These are phyloP conservation scores for Mycosarcoma maydis DNA, from an alignment of 1,284 basidiomycete genomes.

Conservation along the genomic window DNA sequence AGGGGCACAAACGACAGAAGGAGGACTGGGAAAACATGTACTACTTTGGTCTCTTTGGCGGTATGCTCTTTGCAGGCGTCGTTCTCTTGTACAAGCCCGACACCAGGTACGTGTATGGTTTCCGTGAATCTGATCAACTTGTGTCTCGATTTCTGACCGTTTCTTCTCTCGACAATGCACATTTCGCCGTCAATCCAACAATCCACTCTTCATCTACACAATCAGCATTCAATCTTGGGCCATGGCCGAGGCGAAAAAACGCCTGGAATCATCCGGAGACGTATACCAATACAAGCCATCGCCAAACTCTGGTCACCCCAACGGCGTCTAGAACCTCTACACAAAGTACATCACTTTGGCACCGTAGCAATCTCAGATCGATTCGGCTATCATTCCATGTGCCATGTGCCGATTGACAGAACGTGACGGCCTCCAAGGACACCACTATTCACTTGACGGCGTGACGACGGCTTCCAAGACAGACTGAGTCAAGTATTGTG, in stretches of 20 bases:
- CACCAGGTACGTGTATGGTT: conserved; percentile 89
- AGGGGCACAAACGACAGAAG: conserved; percentile 82
- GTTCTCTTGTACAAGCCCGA: conserved; percentile 94
- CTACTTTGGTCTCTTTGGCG: conserved; percentile 78
- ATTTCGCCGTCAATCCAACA: not conserved
- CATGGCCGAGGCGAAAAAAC: conserved; percentile 63
- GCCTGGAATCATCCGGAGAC: conserved; percentile 60
- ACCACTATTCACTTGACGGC: too few relatives aligned
- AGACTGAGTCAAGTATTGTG: too few relatives aligned
- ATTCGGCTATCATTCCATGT: not conserved
- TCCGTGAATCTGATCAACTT: too few relatives aligned
- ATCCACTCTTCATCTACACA: too few relatives aligned
- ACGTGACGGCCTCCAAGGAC: too few relatives aligned
- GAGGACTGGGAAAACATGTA: conserved; percentile 77
- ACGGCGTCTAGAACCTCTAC: conserved; percentile 22
- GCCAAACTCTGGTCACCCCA: conserved; percentile 61
- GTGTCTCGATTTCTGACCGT: too few relatives aligned
- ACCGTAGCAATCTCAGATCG: conserved; percentile 5
- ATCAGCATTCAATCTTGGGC: conserved; percentile 63
- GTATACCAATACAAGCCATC: conserved; percentile 65
- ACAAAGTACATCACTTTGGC: not conserved
- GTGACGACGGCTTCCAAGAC: too few relatives aligned
- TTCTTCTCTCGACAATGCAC: too few relatives aligned
- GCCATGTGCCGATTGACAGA: too few relatives aligned
- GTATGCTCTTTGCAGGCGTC: conserved; percentile 80